phyloP scores from a whole-genome alignment of 2,329 filamentous ascomycete genomes.

The Colletotrichum zoysiae region DNA sequence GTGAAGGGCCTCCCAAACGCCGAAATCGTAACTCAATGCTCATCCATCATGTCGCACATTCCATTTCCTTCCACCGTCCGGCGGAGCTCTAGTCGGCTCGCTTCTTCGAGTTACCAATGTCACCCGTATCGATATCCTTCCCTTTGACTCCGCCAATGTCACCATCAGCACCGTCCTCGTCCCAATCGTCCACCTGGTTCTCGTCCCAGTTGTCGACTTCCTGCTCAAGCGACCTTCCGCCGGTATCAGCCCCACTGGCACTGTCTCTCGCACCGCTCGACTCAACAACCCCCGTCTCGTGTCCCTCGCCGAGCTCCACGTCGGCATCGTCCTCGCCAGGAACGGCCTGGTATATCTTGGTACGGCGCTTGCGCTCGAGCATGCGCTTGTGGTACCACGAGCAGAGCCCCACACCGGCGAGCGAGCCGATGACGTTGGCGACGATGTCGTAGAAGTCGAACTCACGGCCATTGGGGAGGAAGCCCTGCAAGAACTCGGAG shows the following conservation, averaged over 20 bases:
- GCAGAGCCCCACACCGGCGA: constrained; percentile 78
- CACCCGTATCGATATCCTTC: constrained; percentile 46
- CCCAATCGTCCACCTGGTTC: constrained; percentile 74
- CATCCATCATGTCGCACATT: constrained; percentile 35
- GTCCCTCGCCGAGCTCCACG: constrained; percentile 81
- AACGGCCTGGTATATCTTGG: constrained; percentile 78
- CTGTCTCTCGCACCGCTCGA: constrained; percentile 45
- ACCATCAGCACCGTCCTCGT: constrained; percentile 60
- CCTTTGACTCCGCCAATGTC: constrained; percentile 47
- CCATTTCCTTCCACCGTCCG: not conserved
- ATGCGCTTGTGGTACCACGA: constrained; percentile 96
- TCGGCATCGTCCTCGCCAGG: constrained; percentile 75
- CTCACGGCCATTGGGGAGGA: constrained; percentile 78
- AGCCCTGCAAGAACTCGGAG: constrained; percentile 80
- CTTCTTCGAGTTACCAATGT: constrained; percentile 49
- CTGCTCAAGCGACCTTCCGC: constrained; percentile 71
- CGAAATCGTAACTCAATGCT: constrained; percentile 39
- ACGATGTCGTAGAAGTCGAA: constrained; percentile 88
- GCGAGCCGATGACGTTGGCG: constrained; percentile 86
- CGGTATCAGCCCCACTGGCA: constrained; percentile 23
- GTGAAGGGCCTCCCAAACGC: constrained; percentile 35
- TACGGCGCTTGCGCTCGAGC: constrained; percentile 85
- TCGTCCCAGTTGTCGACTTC: constrained; percentile 97
- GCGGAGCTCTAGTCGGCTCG: constrained; percentile 48
- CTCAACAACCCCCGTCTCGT: constrained; percentile 73